Percentiles rank a stretch among this genome's conserved stretches.
Conservation (phyloP, 805 yeast genomes). For the Candida methanosorbosa region DNA sequence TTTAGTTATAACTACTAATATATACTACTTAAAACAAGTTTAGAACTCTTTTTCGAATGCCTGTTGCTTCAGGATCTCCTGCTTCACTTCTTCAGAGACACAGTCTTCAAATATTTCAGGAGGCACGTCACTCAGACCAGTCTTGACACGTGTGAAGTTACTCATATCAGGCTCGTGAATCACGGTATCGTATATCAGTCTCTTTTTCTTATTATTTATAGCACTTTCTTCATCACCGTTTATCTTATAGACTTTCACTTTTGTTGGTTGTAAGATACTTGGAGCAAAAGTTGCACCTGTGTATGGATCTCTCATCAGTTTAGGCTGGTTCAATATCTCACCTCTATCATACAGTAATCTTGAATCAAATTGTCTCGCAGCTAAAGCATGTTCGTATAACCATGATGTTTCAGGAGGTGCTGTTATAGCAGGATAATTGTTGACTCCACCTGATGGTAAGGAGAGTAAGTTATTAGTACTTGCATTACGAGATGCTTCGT, state of each 20-base stretch:
- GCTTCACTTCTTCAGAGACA: slow-evolving; percentile 46
- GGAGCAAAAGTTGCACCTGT: slow-evolving; percentile 81
- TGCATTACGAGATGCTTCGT: slow-evolving; percentile 3
- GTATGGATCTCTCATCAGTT: slow-evolving; percentile 57
- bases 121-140: slow-evolving; percentile 61
- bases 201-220: slow-evolving; percentile 11
- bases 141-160: slow-evolving; percentile 33
- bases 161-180: slow-evolving; percentile 26
- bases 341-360: slow-evolving; percentile 50
- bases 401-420: slow-evolving; percentile 48
- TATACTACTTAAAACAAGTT: too few relatives aligned
- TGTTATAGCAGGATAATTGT: slow-evolving; percentile 5
- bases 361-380: slow-evolving; percentile 65
- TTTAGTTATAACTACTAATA: too few relatives aligned
- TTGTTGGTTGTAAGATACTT: slow-evolving; percentile 60
- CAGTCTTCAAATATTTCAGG: slow-evolving; percentile 47
- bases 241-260: slow-evolving; percentile 21
- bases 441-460: background rate
- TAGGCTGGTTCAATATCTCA: slow-evolving; percentile 43
- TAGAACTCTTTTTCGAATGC: slow-evolving; percentile 33
- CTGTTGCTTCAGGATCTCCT: slow-evolving; percentile 59
- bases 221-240: slow-evolving; percentile 11
- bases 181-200: slow-evolving; percentile 39
- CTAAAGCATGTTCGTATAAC: slow-evolving; percentile 79
- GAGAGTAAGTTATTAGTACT: slow-evolving; percentile 1